Conservation (phyloP, 768 basidiomycete genomes). For the Auricularia sp. region DNA sequence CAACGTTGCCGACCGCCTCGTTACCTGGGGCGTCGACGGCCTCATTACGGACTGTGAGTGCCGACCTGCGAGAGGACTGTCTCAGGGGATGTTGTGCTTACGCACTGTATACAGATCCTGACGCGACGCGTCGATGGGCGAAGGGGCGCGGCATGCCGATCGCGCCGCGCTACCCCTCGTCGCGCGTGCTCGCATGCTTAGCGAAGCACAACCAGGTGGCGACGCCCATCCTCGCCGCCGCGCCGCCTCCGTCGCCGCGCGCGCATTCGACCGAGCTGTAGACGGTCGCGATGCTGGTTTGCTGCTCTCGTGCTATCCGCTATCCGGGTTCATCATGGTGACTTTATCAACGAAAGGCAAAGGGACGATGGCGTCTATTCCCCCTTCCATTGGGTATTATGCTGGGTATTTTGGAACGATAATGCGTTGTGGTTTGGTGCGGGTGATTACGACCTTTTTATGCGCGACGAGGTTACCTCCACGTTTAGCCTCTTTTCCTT, state of each 20-base stretch:
- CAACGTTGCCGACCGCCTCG: slow-evolving; percentile 48
- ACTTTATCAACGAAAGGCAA: too few relatives aligned
- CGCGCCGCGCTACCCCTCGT: slow-evolving; percentile 48
- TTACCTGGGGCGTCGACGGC: slow-evolving; percentile 57
- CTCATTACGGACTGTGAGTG: slow-evolving; percentile 62
- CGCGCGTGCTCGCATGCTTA: slow-evolving; percentile 52
- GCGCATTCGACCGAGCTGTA: too few relatives aligned
- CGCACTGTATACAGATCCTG: slow-evolving; percentile 38
- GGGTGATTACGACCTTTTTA: too few relatives aligned
- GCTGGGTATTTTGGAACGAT: too few relatives aligned
- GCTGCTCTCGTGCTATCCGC: too few relatives aligned
- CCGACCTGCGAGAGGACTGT: not conserved
- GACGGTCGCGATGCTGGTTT: too few relatives aligned
- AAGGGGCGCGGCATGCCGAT: slow-evolving; percentile 42
- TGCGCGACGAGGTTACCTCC: too few relatives aligned
- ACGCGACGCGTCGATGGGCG: slow-evolving; percentile 44
- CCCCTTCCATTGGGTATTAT: too few relatives aligned
- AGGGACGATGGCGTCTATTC: too few relatives aligned
- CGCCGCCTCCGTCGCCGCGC: not conserved
- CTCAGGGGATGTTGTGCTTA: not conserved
- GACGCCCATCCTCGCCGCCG: not conserved
- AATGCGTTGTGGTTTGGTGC: too few relatives aligned
- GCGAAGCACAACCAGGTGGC: slow-evolving; percentile 30
- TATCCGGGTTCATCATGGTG: too few relatives aligned
- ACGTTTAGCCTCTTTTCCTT: too few relatives aligned